Base-by-base conservation (phyloP, 257 asterid genomes). In the Penstemon davidsonii region DNA sequence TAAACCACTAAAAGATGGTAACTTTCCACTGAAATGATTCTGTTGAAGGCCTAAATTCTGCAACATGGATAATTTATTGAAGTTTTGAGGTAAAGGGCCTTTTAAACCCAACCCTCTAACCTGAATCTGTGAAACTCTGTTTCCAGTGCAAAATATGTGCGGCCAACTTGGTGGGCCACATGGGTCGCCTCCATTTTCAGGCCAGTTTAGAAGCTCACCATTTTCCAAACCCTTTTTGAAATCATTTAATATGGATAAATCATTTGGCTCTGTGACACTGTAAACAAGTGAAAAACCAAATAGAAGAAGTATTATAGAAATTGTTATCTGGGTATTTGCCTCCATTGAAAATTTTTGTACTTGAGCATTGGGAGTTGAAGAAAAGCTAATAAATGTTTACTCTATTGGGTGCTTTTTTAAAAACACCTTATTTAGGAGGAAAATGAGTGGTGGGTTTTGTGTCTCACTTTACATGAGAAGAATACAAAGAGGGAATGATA, bases 161-260 rank as follows among this genome's bases (percentile, higher is more conserved):
- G 85, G 87, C 98, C 96, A 92, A 5, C 68, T 70, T 18, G 96
- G 95, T 44, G 96, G 83, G 7, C 96, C 96, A 67, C 98, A 89
- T 1, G 98, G 96, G 82, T 92, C 92, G 57, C 73, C 81, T 65
- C 89, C 81, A 67, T 71, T 76, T 41, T 69, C 79, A 19, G 96
- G 95, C 98, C 96, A 92, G 4, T 80, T 69, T 72, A 92, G 63
- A 8, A 92, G 87, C 80, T 92, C 89, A 10, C 84, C 84, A 80
- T 89, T 92, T 66, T 81, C 79, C 64, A 92, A 54, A 41, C 91
- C 91, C 53, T 86, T 75, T 54, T 79, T 79, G 69, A 89, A 84
- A 70, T 85, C 83, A 15, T 78, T 84, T 2, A 92, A 78, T 7
- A 89, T 62, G 45, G 92, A 85, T 51, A 86, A 71, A 76, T 92